Evolutionary conservation across 106 monocot species (phyloP).

Genomic region (Acorus gramineus): DNA sequence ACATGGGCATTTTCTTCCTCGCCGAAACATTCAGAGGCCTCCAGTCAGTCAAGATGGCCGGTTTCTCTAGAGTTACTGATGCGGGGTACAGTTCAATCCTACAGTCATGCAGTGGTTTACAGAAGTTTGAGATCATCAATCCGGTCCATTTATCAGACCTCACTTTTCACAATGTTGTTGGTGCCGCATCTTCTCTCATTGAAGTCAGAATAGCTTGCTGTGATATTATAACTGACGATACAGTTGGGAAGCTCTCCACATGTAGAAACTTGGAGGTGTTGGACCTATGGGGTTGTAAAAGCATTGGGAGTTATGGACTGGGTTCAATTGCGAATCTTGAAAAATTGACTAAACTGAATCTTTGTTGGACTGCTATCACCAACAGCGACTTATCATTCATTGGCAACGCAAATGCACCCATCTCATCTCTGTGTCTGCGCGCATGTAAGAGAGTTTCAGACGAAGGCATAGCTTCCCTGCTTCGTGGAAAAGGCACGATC

Average conservation of each 20-base stretch:
- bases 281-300: constrained; percentile 66
- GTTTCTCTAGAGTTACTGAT: constrained; percentile 92
- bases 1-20: constrained; percentile 59
- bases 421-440: constrained; percentile 48
- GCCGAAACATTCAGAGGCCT: constrained; percentile 53
- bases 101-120: constrained; percentile 55
- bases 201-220: constrained; percentile 72
- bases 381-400: constrained; percentile 51
- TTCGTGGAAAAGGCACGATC: constrained; percentile 30
- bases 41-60: constrained; percentile 53
- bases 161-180: constrained; percentile 50
- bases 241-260: constrained; percentile 33
- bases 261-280: constrained; percentile 50
- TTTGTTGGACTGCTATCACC: constrained; percentile 57
- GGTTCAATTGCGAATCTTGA: constrained; percentile 50
- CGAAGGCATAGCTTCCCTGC: constrained; percentile 37
- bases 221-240: constrained; percentile 51
- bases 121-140: constrained; percentile 52
- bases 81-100: constrained; percentile 67
- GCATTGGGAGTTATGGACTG: constrained; percentile 60
- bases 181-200: constrained; percentile 21
- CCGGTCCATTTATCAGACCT: constrained; percentile 58
- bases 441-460: constrained; percentile 65
- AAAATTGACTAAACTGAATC: constrained; percentile 55
- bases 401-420: constrained; percentile 36